Evolutionary conservation across 164 flowering plant species (phyloP).

Genomic region (Vitis amurensis): DNA sequence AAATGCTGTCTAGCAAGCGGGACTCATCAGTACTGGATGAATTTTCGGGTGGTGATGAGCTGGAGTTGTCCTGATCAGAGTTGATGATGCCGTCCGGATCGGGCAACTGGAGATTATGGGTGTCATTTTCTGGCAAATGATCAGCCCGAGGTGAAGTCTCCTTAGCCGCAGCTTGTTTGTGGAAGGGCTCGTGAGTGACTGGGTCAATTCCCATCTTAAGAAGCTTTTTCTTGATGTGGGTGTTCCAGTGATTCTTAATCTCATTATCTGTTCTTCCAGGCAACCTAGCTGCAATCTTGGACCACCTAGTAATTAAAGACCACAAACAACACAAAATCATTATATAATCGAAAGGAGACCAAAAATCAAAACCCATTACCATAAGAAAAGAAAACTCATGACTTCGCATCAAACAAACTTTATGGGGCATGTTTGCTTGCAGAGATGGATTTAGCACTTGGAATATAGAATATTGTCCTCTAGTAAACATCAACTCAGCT

Average conservation of each 20-base stretch:
- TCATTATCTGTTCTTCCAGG: conserved; percentile 93
- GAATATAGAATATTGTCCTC: neutral
- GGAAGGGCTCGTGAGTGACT: conserved; percentile 73
- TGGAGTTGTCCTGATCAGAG: conserved; percentile 33
- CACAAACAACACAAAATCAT: neutral
- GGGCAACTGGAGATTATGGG: neutral
- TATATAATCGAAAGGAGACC: neutral
- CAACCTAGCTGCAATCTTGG: conserved; percentile 74
- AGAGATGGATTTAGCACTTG: neutral
- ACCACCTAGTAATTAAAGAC: conserved; percentile 55
- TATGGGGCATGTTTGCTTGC: neutral
- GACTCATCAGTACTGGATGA: conserved; percentile 36
- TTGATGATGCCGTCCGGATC: conserved; percentile 10
- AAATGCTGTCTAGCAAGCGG: conserved; percentile 23
- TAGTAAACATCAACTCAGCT: neutral
- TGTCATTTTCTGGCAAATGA: conserved; percentile 7
- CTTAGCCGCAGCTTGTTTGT: conserved; percentile 28
- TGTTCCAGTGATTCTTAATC: conserved; percentile 92
- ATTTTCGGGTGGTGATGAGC: conserved; percentile 36
- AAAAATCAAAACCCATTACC: neutral
- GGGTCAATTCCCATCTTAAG: conserved; percentile 88
- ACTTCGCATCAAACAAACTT: neutral
- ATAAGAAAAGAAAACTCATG: neutral
- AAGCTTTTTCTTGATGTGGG: conserved; percentile 88
- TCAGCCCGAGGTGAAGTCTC: conserved; percentile 7